Evolutionary conservation across 2,329 filamentous ascomycete genomes (phyloP).

Genomic region (Pseudodiploospora longispora): DNA sequence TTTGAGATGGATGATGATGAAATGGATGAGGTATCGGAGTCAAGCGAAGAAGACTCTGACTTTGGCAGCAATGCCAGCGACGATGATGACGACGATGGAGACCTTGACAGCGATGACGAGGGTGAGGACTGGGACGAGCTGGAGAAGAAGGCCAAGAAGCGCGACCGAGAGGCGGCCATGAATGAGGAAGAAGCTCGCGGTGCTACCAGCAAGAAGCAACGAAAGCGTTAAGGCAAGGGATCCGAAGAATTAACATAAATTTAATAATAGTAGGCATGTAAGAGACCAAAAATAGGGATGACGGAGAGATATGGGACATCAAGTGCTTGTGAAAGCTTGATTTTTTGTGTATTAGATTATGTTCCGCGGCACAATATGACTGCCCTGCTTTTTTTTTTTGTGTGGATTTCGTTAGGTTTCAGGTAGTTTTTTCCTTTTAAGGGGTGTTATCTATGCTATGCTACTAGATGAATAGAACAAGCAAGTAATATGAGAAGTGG

Average conservation of each 20-base stretch:
- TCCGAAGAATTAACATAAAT: not conserved
- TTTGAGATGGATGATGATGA: slow-evolving; percentile 89
- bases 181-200: slow-evolving; percentile 54
- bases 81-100: slow-evolving; percentile 61
- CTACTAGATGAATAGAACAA: too few relatives aligned
- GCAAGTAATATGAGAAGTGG: too few relatives aligned
- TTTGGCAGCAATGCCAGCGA: slow-evolving; percentile 85
- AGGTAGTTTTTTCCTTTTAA: not conserved
- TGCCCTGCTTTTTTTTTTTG: not conserved
- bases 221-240: slow-evolving; percentile 22
- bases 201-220: slow-evolving; percentile 40
- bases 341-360: too few relatives aligned
- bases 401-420: not conserved
- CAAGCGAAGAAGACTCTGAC: slow-evolving; percentile 76
- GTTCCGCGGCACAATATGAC: too few relatives aligned
- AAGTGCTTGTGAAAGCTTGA: too few relatives aligned
- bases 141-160: slow-evolving; percentile 83
- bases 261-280: not conserved
- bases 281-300: not conserved
- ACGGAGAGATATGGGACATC: too few relatives aligned
- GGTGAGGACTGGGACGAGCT: slow-evolving; percentile 92
- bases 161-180: slow-evolving; percentile 55
- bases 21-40: slow-evolving; percentile 70
- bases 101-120: slow-evolving; percentile 60
- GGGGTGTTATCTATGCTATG: too few relatives aligned